Base-by-base conservation (phyloP, 495 filamentous ascomycete genomes). In the Penicillium robsamsonii region DNA sequence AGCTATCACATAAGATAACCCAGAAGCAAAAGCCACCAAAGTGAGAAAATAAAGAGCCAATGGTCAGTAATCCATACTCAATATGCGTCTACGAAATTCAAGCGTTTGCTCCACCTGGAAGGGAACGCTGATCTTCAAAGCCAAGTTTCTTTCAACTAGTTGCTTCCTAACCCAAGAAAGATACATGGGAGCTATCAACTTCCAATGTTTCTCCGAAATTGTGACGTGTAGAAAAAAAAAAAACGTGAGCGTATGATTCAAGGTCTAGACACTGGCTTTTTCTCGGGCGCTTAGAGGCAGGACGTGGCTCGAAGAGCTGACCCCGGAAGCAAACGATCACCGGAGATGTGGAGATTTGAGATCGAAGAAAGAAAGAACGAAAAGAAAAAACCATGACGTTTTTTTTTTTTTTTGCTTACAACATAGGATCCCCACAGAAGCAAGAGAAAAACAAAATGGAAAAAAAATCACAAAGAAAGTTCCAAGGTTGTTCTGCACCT, bases 401-500 rank as follows among this genome's bases (percentile, higher is more conserved):
- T n/a, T n/a, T n/a, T n/a, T 15, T 37, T 37, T 37, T 37, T 15
- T 22, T 22, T 20, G 9, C 40, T 42, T 9, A n/a, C n/a, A n/a
- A n/a, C n/a, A n/a, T n/a, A 12, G 11, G 13, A 3, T 25, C 10
- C 4, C 1, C 27, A 15, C 24, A 47, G 13, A 27, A 15, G 12
- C 18, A 31, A 31, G 20, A 41, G 18, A 29, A 51, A 42, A 31
- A 51, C 3, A 2, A 31, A 38, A 37, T 17, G 22, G 12, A 41
- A 51, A 18, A 40, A 4, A 17, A 25, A 13, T 11, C 18, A 24
- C 31, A 52, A 42, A 31, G 24, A 52, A 41, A 31, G 29, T 47
- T 47, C 45, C 15, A 42, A 25, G 40, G 45, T 60, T 59, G 42
- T 58, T 51, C 31, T 58, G 50, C 15, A 49, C 37, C 58, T 43